A percentile compares a stretch with the other conserved stretches of the same genome.
Conservation (phyloP, 495 filamentous ascomycete genomes). For the Diplogelasinospora grovesii region DNA sequence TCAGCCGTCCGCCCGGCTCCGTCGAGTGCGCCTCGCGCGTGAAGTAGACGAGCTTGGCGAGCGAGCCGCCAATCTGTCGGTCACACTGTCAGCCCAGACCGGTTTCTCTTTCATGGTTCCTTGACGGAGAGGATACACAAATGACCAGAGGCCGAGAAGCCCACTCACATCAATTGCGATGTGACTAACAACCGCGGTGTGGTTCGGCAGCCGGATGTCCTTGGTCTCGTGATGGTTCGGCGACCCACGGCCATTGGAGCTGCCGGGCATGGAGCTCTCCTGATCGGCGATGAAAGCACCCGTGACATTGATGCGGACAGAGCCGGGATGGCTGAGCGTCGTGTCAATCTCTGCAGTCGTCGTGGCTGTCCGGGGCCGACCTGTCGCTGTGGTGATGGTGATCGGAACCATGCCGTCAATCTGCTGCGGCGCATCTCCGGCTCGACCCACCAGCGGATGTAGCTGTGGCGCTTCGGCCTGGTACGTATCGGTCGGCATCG, state of each 20-base stretch:
- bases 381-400: not conserved
- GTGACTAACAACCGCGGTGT: slow-evolving; percentile 88
- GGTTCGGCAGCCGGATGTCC: slow-evolving; percentile 92
- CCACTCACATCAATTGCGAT: slow-evolving; percentile 88
- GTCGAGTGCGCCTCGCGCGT: slow-evolving; percentile 72
- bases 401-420: not conserved
- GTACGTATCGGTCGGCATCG: slow-evolving; percentile 23
- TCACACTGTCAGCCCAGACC: too few species aligned
- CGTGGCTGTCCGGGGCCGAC: slow-evolving; percentile 29
- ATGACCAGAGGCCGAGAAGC: not conserved
- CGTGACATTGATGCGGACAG: slow-evolving; percentile 87
- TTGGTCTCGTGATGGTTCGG: slow-evolving; percentile 67
- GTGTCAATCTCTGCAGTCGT: slow-evolving; percentile 57
- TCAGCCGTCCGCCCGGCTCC: slow-evolving; percentile 81
- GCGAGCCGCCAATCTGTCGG: slow-evolving; percentile 92
- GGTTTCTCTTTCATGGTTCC: too few species aligned
- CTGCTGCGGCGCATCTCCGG: not conserved
- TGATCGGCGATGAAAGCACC: slow-evolving; percentile 95
- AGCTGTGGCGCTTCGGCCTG: slow-evolving; percentile 22
- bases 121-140: not conserved
- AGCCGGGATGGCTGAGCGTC: slow-evolving; percentile 74
- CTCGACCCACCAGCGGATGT: too few species aligned
- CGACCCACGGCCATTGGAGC: slow-evolving; percentile 45
- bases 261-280: slow-evolving; percentile 46
- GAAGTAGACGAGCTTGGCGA: slow-evolving; percentile 96